Conservation (phyloP, 768 basidiomycete species). For the Suillus decipiens region DNA sequence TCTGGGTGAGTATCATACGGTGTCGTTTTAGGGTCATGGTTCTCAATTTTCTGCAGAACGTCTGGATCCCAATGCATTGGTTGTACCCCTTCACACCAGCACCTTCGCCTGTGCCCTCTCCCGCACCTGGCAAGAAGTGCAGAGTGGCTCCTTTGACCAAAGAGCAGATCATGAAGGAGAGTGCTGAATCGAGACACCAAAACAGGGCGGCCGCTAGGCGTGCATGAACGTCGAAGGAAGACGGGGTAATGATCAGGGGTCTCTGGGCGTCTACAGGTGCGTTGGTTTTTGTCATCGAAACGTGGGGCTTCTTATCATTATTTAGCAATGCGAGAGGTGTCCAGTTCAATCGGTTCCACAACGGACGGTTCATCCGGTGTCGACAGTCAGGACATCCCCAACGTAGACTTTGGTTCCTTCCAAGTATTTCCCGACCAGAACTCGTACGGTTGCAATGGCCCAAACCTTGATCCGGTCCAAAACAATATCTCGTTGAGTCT, state of each 20-base stretch:
- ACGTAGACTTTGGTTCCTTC: conserved; percentile 62
- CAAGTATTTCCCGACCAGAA: conserved; percentile 72
- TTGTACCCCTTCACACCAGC: conserved; percentile 42
- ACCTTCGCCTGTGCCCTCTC: conserved; percentile 42
- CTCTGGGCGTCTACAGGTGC: conserved; percentile 59
- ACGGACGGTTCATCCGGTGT: conserved; percentile 68
- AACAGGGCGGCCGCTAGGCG: conserved; percentile 38
- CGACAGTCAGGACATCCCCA: conserved; percentile 64
- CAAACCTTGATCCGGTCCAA: conserved; percentile 50
- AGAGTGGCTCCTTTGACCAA: conserved; percentile 47
- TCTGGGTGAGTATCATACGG: not conserved
- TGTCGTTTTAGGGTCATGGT: not conserved
- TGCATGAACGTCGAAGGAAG: conserved; percentile 32
- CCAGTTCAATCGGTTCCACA: conserved; percentile 48
- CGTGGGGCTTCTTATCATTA: conserved; percentile 10
- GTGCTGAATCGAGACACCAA: conserved; percentile 50
- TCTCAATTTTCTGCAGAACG: conserved; percentile 31
- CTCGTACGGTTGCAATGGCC: conserved; percentile 49
- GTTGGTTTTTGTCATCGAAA: conserved; percentile 13
- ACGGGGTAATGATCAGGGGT: conserved; percentile 55
- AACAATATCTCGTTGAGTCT: conserved; percentile 52
- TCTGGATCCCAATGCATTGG: conserved; percentile 60
- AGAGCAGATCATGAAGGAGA: conserved; percentile 47
- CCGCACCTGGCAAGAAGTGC: conserved; percentile 42
- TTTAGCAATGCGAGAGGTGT: conserved; percentile 48